Evolutionary conservation across 1,284 basidiomycete species (phyloP), one percentile per base, ranked within the genome.

Genomic region (Rhizoctonia solani): DNA sequence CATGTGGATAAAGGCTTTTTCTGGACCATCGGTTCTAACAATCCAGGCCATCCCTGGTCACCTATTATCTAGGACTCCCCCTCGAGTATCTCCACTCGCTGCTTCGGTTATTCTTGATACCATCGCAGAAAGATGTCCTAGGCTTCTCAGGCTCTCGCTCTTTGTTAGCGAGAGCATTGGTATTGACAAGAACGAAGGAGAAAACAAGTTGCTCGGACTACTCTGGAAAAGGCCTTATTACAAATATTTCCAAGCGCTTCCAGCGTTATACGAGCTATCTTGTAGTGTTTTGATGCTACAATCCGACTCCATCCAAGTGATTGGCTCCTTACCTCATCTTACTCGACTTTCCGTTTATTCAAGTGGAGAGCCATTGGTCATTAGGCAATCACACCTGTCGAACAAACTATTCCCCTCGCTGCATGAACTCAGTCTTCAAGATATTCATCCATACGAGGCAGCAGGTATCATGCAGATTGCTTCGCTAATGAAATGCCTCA

Each of bases 1-100:
- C 11, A 14, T 61, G 19, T 61, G 58, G 58, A 50, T 61, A n/a
- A 49, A 50, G n/a, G 47, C 58, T 1, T 61, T 61, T 25, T 21
- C 44, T n/a, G 49, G 46, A 6, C 46, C 58, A 16, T 61, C 58
- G 44, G 25, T 61, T 3, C 34, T 61, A 16, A 50, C 46, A 21
- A 50, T 61, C 32, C 58, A 61, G 19, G 46, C 34, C 29, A 9
- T 46, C 8, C 44, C 44, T 19, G 19, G 9, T 6, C 6, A 6
- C 11, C 19, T 19, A 46, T 14, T 11, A 5, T 14, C 9, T 21
- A 21, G 9, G 19, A 41, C 47, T 14, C 58, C 58, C 4, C 58
- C 58, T 3, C 46, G 19, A 46, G 32, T 61, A 14, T 37, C 58
- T 2, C 46, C 47, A 11, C 32, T 50, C 47, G 46, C 46, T 23